Percentiles rank a stretch among this genome's conserved stretches.
Evolutionary conservation across 1,284 basidiomycete genomes (phyloP).

Genomic region (Ustilago tritici): DNA sequence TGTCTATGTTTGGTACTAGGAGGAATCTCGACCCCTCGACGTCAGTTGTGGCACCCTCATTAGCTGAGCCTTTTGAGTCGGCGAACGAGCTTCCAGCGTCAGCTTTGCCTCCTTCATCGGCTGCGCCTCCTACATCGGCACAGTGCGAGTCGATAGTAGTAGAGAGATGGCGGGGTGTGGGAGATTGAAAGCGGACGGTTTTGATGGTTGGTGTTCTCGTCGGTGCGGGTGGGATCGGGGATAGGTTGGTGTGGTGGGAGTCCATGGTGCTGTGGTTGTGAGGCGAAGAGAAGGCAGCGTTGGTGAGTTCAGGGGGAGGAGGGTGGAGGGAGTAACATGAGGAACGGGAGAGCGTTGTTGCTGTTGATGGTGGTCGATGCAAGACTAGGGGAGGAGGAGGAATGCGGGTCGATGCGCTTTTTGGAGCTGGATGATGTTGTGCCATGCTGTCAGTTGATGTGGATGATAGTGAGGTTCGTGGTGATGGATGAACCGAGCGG

Average conservation of each 20-base stretch:
- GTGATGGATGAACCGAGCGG: background rate
- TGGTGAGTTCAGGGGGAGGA: background rate
- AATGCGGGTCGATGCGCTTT: background rate
- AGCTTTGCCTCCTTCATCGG: background rate
- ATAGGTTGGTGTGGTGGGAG: background rate
- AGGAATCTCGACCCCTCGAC: background rate
- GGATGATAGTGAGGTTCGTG: background rate
- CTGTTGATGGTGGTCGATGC: slow-evolving; percentile 4
- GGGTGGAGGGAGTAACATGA: slow-evolving; percentile 1
- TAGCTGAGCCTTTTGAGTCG: too few species aligned
- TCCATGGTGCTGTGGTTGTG: background rate
- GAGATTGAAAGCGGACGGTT: background rate
- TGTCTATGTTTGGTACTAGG: background rate
- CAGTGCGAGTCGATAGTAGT: background rate
- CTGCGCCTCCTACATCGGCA: background rate
- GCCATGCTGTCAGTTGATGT: background rate
- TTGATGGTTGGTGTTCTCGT: background rate
- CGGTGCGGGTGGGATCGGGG: background rate
- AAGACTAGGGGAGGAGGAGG: background rate
- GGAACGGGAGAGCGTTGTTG: background rate
- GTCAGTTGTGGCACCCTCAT: background rate
- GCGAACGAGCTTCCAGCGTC: too few species aligned
- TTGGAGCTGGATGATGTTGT: background rate
- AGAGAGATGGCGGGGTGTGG: background rate
- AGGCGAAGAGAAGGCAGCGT: background rate